Evolutionary conservation across 768 basidiomycete species (phyloP).

Genomic region (Boletus eberwhitei): DNA sequence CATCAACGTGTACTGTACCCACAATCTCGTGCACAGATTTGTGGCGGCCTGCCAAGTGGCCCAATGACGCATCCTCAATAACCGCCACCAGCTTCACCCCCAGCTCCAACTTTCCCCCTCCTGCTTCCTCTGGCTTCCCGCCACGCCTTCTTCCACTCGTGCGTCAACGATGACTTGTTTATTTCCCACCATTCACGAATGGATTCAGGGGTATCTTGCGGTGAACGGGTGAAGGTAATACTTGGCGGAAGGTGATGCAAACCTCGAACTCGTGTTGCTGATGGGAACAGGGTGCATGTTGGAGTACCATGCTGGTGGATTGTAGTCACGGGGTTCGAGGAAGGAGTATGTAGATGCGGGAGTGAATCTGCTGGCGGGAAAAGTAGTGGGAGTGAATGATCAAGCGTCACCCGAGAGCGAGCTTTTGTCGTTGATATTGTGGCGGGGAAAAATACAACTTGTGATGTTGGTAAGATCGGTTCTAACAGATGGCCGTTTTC

Average conservation of each 20-base stretch:
- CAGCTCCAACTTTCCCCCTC: conserved; percentile 48
- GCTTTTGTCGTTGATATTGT: conserved; percentile 2
- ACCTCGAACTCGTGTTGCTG: conserved; percentile 45
- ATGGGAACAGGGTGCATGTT: conserved; percentile 21
- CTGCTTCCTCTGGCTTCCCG: conserved; percentile 71
- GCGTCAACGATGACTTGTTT: conserved; percentile 62
- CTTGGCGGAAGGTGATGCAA: conserved; percentile 38
- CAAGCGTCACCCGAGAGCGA: conserved; percentile 35
- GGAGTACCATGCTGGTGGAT: conserved; percentile 17
- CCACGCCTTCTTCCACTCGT: conserved; percentile 73
- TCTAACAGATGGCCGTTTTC: background rate
- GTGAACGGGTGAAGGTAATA: conserved; percentile 17
- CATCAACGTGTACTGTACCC: background rate
- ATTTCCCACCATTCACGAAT: conserved; percentile 70
- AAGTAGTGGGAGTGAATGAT: conserved; percentile 57
- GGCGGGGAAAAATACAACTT: background rate
- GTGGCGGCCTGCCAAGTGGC: background rate
- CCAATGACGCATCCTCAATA: conserved; percentile 6
- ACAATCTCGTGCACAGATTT: background rate
- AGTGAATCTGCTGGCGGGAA: conserved; percentile 47
- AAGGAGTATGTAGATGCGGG: conserved; percentile 11
- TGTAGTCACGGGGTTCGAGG: conserved; percentile 6
- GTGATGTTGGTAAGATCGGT: conserved; percentile 5
- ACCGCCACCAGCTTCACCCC: conserved; percentile 20
- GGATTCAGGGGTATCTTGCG: conserved; percentile 35